Evolutionary conservation across 768 basidiomycete species (phyloP).

Genomic region (Phaeotremella fagi): DNA sequence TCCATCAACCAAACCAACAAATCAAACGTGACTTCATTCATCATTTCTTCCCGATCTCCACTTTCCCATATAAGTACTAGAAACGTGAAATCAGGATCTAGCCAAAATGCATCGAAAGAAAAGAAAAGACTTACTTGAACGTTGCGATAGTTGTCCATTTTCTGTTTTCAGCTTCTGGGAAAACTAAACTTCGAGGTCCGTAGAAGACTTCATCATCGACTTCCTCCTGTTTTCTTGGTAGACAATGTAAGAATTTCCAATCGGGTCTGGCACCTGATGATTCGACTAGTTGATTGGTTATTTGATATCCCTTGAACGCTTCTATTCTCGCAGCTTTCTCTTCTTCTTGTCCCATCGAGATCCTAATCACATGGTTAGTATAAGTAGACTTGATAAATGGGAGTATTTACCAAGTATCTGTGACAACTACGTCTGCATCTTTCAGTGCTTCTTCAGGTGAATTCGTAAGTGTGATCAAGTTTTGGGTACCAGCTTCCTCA

Average conservation of each 20-base stretch:
- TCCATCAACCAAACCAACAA: no score
- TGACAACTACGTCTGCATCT: constrained; percentile 89
- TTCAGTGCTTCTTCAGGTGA: constrained; percentile 76
- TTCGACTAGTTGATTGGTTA: constrained; percentile 79
- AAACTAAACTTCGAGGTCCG: constrained; percentile 82
- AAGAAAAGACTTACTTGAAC: constrained; percentile 55
- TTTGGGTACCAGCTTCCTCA: constrained; percentile 34
- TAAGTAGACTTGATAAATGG: constrained; percentile 24
- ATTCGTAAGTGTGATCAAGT: constrained; percentile 43
- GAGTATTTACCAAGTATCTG: constrained; percentile 78
- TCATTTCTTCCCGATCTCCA: no score
- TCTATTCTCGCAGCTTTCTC: constrained; percentile 79
- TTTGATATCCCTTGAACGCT: constrained; percentile 88
- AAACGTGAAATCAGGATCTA: no score
- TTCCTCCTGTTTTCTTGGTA: constrained; percentile 86
- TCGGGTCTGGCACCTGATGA: constrained; percentile 75
- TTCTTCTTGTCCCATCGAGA: constrained; percentile 98
- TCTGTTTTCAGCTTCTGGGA: constrained; percentile 91
- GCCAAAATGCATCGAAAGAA: no score
- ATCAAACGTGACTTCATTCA: no score
- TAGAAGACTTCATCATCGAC: constrained; percentile 98
- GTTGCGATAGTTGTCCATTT: constrained; percentile 94
- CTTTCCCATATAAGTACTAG: no score
- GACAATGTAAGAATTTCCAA: constrained; percentile 95
- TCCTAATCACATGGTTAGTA: constrained; percentile 58